Evolutionary conservation across 2,329 filamentous ascomycete genomes (phyloP), one percentile per base, ranked within the genome.

Genomic region (Penicillium sp.): DNA sequence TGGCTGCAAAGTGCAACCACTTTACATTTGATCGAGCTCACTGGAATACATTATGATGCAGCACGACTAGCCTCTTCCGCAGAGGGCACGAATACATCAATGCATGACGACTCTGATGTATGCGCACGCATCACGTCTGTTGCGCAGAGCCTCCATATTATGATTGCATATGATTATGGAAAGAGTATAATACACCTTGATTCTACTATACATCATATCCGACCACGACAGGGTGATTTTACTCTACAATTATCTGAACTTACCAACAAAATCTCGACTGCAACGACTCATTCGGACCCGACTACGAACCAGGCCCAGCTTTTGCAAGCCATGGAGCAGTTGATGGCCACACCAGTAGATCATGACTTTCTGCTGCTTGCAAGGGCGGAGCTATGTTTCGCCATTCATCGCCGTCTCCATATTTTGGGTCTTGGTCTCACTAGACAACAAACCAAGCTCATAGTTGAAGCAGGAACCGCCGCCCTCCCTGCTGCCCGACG

Each of bases 1-100:
- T 84, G 82, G 82, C 77, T 84, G 63, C 81, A 81, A 0, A 83
- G 79, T 56, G 82, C 78, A 50, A 79, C 75, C 0, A 69, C 79
- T 10, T 82, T 84, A 79, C 82, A 84, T 64, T 74, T 84, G 27
- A 71, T 82, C 1, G 82, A 84, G 61, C 79, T 81, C 9, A 77
- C 79, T 29, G 66, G 67, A 0, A 44, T 68, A 19, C 64, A 68
- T 23, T 63, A 59, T n/a, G 19, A 43, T 43, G 21, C 10, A 38
- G 55, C 57, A 3, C 53, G 60, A 8, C 61, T 15, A 66, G 6
- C 55, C 31, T 11, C 53, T 68, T 25, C 60, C 5, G 53, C 40
- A 21, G 53, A 46, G 46, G 48, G 46, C 27, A 40, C 52, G 4
- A 52, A 43, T n/a, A 31, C 3, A 21, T 44, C 58, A n/a, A 54